A percentile compares a stretch with the other conserved stretches of the same genome.
Conservation (phyloP, 2,329 filamentous ascomycete species). For the Ceratocystis colombiana region DNA sequence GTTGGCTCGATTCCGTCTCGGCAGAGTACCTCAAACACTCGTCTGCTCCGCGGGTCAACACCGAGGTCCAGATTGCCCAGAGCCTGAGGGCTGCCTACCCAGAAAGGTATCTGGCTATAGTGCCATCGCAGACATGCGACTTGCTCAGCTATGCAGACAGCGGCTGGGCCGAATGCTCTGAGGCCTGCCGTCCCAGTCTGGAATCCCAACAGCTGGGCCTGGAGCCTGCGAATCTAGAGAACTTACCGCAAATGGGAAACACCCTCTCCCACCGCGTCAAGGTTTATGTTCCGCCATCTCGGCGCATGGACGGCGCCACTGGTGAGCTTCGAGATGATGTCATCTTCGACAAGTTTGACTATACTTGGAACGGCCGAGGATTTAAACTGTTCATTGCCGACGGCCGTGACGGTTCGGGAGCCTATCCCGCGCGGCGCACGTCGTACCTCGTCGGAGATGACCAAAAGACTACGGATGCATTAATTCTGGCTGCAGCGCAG, state of each 20-base stretch:
- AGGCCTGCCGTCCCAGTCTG: not conserved
- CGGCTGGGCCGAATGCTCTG: constrained; percentile 32
- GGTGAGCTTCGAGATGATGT: constrained; percentile 33
- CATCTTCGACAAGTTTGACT: constrained; percentile 37
- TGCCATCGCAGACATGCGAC: constrained; percentile 31
- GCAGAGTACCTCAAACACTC: constrained; percentile 35
- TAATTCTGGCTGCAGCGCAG: constrained; percentile 45
- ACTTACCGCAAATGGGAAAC: not conserved
- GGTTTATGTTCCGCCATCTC: constrained; percentile 35
- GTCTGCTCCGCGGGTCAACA: constrained; percentile 35
- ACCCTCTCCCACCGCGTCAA: constrained; percentile 34
- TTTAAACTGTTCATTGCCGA: constrained; percentile 39
- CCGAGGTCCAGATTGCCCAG: constrained; percentile 36
- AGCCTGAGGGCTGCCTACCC: constrained; percentile 39
- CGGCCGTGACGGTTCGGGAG: constrained; percentile 34
- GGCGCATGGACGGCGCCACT: constrained; percentile 35
- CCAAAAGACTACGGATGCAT: constrained; percentile 36
- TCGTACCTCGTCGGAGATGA: constrained; percentile 36
- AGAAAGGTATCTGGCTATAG: constrained; percentile 36
- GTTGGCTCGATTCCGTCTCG: constrained; percentile 26
- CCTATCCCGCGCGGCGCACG: constrained; percentile 32
- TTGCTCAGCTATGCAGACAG: constrained; percentile 37
- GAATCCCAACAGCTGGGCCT: not conserved
- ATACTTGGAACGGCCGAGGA: constrained; percentile 36
- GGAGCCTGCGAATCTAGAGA: not conserved